These are phyloP conservation scores for Mycena sanguinolenta DNA, from an alignment of 768 basidiomycete species.

Conservation along the genomic window DNA sequence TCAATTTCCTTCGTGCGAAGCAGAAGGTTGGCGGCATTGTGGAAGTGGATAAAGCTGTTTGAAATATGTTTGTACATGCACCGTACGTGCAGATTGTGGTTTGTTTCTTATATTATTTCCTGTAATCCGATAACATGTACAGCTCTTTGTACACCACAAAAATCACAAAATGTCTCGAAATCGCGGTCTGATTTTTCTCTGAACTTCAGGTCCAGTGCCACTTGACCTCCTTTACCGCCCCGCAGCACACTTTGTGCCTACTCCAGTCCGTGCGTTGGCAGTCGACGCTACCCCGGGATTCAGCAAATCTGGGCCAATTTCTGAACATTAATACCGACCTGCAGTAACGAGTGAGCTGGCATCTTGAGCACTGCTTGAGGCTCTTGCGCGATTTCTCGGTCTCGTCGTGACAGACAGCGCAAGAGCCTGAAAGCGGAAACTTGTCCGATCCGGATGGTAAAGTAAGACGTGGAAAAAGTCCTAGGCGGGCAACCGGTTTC, in stretches of 20 bases:
- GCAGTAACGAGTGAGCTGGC: constrained; percentile 32
- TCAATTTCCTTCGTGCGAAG: constrained; percentile 2
- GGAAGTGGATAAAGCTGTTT: neutral
- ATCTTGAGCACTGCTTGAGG: constrained; percentile 28
- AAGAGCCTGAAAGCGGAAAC: constrained; percentile 23
- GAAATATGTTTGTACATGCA: no score
- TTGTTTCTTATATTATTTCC: no score
- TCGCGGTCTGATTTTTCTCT: no score
- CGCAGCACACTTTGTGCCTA: constrained; percentile 31
- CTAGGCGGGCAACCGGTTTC: neutral
- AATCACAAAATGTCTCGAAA: no score
- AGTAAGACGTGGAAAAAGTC: neutral
- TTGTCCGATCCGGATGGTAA: neutral
- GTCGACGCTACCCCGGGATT: constrained; percentile 16
- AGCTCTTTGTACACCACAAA: no score
- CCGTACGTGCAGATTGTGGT: no score
- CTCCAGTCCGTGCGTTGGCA: constrained; percentile 32
- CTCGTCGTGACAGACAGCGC: constrained; percentile 28
- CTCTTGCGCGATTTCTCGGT: neutral
- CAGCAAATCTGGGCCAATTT: neutral
- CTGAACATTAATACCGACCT: constrained; percentile 11
- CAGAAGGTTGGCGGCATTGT: constrained; percentile 17
- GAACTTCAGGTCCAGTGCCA: constrained; percentile 13
- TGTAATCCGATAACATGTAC: no score
- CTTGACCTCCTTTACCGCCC: constrained; percentile 29